A percentile compares a stretch with the other conserved stretches of the same genome.
Conservation (phyloP, 495 filamentous ascomycete genomes). For the Lasiosphaeria miniovina region DNA sequence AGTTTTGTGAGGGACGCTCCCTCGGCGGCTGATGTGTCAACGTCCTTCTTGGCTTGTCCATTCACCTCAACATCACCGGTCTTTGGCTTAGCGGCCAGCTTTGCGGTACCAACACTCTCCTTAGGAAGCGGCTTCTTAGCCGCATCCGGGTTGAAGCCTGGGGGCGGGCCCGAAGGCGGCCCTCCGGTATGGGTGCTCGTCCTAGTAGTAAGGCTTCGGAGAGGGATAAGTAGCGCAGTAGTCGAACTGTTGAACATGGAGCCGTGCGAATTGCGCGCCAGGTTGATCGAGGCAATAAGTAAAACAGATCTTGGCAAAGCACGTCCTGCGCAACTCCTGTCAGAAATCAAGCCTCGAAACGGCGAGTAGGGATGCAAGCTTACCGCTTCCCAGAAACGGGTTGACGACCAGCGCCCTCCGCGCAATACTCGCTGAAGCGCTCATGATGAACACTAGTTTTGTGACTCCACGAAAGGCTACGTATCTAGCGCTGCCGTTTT, state of each 20-base stretch:
- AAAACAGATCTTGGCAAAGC: constrained; percentile 36
- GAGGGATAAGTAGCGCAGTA: constrained; percentile 63
- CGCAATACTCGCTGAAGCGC: constrained; percentile 58
- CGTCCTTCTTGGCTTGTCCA: constrained; percentile 29
- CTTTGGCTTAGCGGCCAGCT: constrained; percentile 37
- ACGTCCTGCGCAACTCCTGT: constrained; percentile 30
- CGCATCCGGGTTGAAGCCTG: constrained; percentile 87
- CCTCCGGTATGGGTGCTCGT: constrained; percentile 50
- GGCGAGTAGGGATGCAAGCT: constrained; percentile 10
- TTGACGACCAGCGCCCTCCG: constrained; percentile 56
- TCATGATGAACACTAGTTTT: constrained; percentile 42
- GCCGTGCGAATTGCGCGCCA: constrained; percentile 55
- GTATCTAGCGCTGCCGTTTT: not conserved
- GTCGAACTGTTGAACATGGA: constrained; percentile 60
- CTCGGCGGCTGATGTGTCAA: constrained; percentile 21
- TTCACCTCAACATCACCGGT: constrained; percentile 30
- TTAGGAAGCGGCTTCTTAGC: constrained; percentile 81
- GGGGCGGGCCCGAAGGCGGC: constrained; percentile 67
- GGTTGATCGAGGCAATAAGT: constrained; percentile 47
- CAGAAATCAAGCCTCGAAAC: constrained; percentile 17
- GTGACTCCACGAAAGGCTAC: not conserved
- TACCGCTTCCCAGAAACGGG: constrained; percentile 48
- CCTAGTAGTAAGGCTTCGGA: constrained; percentile 65
- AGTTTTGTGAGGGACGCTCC: constrained; percentile 32
- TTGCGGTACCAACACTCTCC: constrained; percentile 38